Base-by-base conservation (phyloP, 306 rosid species). In the Mucuna pruriens region DNA sequence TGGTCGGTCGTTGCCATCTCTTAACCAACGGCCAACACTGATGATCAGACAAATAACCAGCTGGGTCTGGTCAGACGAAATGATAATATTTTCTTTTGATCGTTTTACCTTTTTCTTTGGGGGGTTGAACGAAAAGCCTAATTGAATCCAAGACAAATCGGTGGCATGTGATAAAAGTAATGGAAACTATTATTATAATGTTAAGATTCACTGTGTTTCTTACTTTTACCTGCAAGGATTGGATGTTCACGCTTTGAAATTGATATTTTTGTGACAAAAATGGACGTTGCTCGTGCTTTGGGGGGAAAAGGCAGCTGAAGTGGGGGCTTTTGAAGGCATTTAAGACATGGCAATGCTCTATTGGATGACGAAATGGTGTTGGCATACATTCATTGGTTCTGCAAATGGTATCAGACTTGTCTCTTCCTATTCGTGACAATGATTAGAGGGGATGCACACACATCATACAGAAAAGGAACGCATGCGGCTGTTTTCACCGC, bases 371-470 rank as follows among this genome's bases (percentile, higher is more conserved):
- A 45, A 70, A 51, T 66, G 45, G 81, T 67, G 67, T 69, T 92
- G 85, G 85, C 74, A 10, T 25, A 42, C 74, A 57, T 29, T 49
- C 38, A 86, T 83, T 85, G 90, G 92, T 20, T 20, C 48, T 5
- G 36, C 71, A 16, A 6, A 22, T 46, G 90, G 90, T 90, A 39
- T 85, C 86, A 67, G 15, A 13, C 13, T 82, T 22, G 31, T 74
- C 89, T 90, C 90, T 86, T 66, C 80, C 80, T 77, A 81, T 80
- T 86, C 72, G 39, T 5, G 34, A 85, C 85, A 90, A 88, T 87
- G 91, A 92, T 90, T 84, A 87, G 84, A 60, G 79, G 68, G 12
- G 86, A 63, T 63, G 89, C 40, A 12, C 20, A 26, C 40, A 60
- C 33, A 29, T 61, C 81, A 67, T 13, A 36, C 44, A 76, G 52